Evolutionary conservation across 495 filamentous ascomycete species (phyloP), one percentile per base, ranked within the genome.

Genomic region (Tetracladium marchalianum): DNA sequence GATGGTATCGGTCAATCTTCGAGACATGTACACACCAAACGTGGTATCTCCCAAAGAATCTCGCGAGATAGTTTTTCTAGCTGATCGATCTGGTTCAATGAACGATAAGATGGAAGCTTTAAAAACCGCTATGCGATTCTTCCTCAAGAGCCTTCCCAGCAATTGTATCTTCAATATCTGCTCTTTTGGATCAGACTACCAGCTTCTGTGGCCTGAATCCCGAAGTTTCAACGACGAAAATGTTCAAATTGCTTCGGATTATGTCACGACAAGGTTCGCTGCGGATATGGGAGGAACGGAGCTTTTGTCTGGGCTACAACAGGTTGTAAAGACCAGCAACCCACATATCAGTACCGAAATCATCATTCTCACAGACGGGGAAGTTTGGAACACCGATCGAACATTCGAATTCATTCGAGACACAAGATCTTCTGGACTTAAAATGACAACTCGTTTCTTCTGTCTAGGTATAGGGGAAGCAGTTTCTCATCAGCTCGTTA

Each of bases 1-100:
- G 43, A 76, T 80, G 73, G 61, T 68, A 5, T 74, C 73, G 0
- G 52, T 81, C 2, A 68, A 76, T 1, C 72, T 74, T 1, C 67
- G 67, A 27, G n/a, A n/a, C n/a, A n/a, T n/a, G n/a, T 75, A 75
- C 49, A 51, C 56, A 0, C 58, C 73, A 0, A 66, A 62, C 4
- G 55, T 54, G 2, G 50, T 53, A 13, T 13, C 12, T 41, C 43
- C 9, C 38, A 15, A 32, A 1, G 13, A 36, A 19, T 58, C 54
- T 17, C 72, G 70, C 2, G 78, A 82, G 47, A 63, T 81, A 18
- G 64, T 81, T 16, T 80, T 82, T 40, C 52, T 82, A 9, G 71
- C 68, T 39, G 78, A 82, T 49, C 67, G 73, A 34, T 75, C 70
- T 41, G 75, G 74, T 0, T 71, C 66, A 36, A 82, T 82, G 78